phyloP scores from a whole-genome alignment of 2,329 filamentous ascomycete species.

The Curvularia verruculosa region DNA sequence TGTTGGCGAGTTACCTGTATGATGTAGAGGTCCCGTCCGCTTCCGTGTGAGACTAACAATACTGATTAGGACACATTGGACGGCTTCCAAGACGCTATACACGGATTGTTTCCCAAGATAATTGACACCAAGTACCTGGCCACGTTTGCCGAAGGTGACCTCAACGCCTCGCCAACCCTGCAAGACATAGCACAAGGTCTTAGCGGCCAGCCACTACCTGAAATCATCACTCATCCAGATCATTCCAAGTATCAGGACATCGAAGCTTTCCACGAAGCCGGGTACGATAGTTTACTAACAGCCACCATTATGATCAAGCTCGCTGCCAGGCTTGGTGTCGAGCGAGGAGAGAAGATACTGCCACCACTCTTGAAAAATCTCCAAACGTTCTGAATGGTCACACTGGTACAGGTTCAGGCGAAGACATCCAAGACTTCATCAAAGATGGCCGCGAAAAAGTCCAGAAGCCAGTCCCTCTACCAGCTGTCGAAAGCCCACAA shows the following conservation, averaged over 20 bases:
- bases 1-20: conserved; percentile 60
- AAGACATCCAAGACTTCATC: conserved; percentile 20
- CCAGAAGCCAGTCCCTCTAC: conserved; percentile 19
- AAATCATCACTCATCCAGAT: conserved; percentile 43
- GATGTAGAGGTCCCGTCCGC: not conserved
- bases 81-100: conserved; percentile 60
- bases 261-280: conserved; percentile 63
- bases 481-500: conserved; percentile 16
- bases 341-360: conserved; percentile 17
- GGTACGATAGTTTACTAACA: conserved; percentile 67
- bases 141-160: conserved; percentile 61
- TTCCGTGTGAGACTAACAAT: not conserved
- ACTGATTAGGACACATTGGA: conserved; percentile 50
- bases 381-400: not conserved
- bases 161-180: conserved; percentile 57
- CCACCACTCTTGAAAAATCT: not conserved
- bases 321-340: conserved; percentile 57
- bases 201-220: conserved; percentile 50
- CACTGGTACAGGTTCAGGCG: not conserved
- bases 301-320: conserved; percentile 64
- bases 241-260: conserved; percentile 51
- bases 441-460: conserved; percentile 28
- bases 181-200: conserved; percentile 57
- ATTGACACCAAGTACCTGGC: conserved; percentile 70
- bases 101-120: conserved; percentile 62